Evolutionary conservation across 441 rosid species (phyloP).

Genomic region (Dalechampia spathulata): DNA sequence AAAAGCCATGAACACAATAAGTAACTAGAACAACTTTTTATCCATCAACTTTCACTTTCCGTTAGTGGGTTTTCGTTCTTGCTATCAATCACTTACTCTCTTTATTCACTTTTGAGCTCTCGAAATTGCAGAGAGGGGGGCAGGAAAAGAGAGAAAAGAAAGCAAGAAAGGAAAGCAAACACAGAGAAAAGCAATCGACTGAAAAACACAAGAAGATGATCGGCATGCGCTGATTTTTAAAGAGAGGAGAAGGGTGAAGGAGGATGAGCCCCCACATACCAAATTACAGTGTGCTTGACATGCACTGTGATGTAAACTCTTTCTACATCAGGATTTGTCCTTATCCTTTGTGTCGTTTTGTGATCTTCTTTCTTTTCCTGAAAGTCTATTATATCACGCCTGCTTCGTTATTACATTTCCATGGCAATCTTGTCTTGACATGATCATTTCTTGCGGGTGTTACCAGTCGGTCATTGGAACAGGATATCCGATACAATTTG

Average conservation of each 20-base stretch:
- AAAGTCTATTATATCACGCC: no score
- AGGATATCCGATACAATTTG: no score
- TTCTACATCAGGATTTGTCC: not conserved
- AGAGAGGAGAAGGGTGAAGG: not conserved
- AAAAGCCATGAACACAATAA: not conserved
- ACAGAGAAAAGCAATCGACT: not conserved
- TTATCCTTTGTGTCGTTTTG: not conserved
- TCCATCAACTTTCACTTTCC: slow-evolving; percentile 3
- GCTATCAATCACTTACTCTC: no score
- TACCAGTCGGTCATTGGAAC: no score
- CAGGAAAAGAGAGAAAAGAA: no score
- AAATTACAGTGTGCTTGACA: not conserved
- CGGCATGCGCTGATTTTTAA: no score
- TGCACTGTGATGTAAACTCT: not conserved
- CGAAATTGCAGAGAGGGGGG: no score
- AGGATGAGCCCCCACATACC: not conserved
- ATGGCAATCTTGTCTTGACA: not conserved
- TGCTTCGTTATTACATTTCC: no score
- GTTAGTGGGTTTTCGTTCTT: slow-evolving; percentile 8
- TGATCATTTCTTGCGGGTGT: not conserved
- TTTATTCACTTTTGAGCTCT: not conserved
- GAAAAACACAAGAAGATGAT: slow-evolving; percentile 7
- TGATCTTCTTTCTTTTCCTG: not conserved
- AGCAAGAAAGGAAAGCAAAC: no score
- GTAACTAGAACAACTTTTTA: no score